phyloP scores from a whole-genome alignment of 176 grass and related monocot genomes.

The Dendrocalamus sinicus region DNA sequence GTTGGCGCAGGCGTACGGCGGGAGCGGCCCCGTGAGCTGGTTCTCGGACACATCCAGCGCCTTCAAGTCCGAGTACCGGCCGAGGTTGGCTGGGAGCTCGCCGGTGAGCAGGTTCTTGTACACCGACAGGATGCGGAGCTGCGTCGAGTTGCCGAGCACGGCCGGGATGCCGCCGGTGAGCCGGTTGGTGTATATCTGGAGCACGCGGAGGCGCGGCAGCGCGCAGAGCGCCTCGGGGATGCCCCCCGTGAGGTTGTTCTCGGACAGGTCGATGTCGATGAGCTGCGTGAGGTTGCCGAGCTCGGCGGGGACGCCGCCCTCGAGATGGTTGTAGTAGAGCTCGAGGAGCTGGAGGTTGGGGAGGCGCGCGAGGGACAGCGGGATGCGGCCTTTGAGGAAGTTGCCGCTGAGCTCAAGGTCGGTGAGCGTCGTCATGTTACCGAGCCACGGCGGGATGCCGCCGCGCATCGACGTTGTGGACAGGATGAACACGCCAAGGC shows the following conservation, averaged over 20 bases:
- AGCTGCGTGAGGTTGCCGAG: constrained; percentile 78
- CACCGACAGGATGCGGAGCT: constrained; percentile 65
- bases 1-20: constrained; percentile 57
- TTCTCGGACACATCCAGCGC: constrained; percentile 95
- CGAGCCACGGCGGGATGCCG: constrained; percentile 71
- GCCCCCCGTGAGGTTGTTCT: constrained; percentile 64
- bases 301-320: constrained; percentile 61
- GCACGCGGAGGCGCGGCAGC: constrained; percentile 56
- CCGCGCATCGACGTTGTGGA: constrained; percentile 78
- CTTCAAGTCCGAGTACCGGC: constrained; percentile 61
- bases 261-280: constrained; percentile 83
- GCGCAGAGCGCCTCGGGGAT: constrained; percentile 66
- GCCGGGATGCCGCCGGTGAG: constrained; percentile 71
- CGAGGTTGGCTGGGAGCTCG: constrained; percentile 68
- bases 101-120: constrained; percentile 87
- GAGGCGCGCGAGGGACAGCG: constrained; percentile 50
- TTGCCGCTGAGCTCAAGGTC: constrained; percentile 90
- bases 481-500: constrained; percentile 70
- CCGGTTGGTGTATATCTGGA: constrained; percentile 79
- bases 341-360: constrained; percentile 64
- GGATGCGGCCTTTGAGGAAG: constrained; percentile 63
- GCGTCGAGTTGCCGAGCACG: constrained; percentile 80
- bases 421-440: constrained; percentile 90
- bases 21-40: constrained; percentile 67
- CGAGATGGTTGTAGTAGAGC: constrained; percentile 89